phyloP scores from a whole-genome alignment of 2,329 filamentous ascomycete genomes.

The Neofusicoccum laricinum region DNA sequence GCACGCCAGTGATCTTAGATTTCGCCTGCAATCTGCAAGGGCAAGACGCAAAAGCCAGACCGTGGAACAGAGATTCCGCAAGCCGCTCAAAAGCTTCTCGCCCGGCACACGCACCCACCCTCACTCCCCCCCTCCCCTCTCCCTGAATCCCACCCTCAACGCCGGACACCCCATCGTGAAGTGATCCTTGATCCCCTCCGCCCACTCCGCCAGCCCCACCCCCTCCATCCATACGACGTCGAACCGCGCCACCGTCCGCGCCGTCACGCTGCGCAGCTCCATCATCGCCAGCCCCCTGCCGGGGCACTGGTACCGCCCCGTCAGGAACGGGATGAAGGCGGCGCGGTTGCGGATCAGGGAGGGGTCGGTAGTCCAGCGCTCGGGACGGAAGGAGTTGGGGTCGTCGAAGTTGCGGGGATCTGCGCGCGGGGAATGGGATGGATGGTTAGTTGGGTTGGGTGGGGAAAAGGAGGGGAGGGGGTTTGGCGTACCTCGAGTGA shows the following conservation, averaged over 20 bases:
- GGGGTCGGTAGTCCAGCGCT: slow-evolving; percentile 1
- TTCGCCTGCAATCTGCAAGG: too few relatives aligned
- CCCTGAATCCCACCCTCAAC: background rate
- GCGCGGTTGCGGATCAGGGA: background rate
- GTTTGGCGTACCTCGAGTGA: slow-evolving; percentile 11
- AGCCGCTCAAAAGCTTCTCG: too few relatives aligned
- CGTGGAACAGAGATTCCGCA: too few relatives aligned
- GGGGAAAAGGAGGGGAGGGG: background rate
- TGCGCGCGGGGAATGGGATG: background rate
- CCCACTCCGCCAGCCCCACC: slow-evolving; percentile 23
- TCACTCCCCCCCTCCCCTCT: background rate
- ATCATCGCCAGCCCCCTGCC: slow-evolving; percentile 12
- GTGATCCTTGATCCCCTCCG: slow-evolving; percentile 24
- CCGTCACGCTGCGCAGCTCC: background rate
- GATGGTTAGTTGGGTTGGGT: too few relatives aligned
- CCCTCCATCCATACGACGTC: slow-evolving; percentile 23
- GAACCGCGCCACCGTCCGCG: background rate
- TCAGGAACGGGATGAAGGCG: slow-evolving; percentile 10
- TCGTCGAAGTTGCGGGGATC: slow-evolving; percentile 1
- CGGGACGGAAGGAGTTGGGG: slow-evolving; percentile 2
- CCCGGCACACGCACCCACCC: background rate
- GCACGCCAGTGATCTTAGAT: too few relatives aligned
- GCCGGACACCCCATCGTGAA: slow-evolving; percentile 22
- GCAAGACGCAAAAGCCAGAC: too few relatives aligned
- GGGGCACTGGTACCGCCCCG: background rate